phyloP scores from a whole-genome alignment of 163 green algal species.

The Scenedesmus sp. region DNA sequence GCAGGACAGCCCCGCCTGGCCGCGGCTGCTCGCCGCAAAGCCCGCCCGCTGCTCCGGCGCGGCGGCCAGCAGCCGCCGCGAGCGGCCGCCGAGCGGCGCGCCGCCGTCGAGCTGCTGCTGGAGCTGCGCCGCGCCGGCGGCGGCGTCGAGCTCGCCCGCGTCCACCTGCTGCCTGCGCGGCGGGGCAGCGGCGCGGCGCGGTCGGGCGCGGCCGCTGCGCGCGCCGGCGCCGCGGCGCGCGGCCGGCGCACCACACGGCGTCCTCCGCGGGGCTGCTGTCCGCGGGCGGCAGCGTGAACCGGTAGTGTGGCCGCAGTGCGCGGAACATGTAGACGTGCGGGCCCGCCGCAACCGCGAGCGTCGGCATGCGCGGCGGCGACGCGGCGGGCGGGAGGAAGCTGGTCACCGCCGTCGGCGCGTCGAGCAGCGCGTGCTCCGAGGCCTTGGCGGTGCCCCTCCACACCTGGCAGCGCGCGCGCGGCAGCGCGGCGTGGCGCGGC shows the following conservation, averaged over 20 bases:
- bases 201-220: too few relatives aligned
- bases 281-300: constrained; percentile 71
- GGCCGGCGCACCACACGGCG: constrained; percentile 59
- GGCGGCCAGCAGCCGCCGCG: constrained; percentile 50
- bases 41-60: constrained; percentile 61
- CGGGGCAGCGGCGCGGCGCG: not conserved
- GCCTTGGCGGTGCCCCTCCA: constrained; percentile 73
- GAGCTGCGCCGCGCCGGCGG: constrained; percentile 40
- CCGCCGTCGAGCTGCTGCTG: constrained; percentile 57
- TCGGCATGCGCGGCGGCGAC: constrained; percentile 48
- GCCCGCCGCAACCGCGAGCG: constrained; percentile 70
- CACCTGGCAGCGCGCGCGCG: constrained; percentile 48
- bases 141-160: not conserved
- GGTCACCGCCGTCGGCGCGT: constrained; percentile 62
- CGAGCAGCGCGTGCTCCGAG: constrained; percentile 69
- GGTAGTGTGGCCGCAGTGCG: constrained; percentile 77
- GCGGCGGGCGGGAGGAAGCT: constrained; percentile 59
- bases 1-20: constrained; percentile 55
- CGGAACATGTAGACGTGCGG: constrained; percentile 80
- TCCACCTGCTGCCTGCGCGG: constrained; percentile 49
- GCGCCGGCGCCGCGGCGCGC: not conserved
- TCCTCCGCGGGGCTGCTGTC: constrained; percentile 63
- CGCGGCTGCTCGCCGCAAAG: constrained; percentile 16
- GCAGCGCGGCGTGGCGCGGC: not conserved
- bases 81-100: constrained; percentile 56